A percentile compares a stretch with the other conserved stretches of the same genome.
These are phyloP conservation scores for Fusarium avenaceum DNA, from an alignment of 2,329 filamentous ascomycete genomes.

Conservation along the genomic window DNA sequence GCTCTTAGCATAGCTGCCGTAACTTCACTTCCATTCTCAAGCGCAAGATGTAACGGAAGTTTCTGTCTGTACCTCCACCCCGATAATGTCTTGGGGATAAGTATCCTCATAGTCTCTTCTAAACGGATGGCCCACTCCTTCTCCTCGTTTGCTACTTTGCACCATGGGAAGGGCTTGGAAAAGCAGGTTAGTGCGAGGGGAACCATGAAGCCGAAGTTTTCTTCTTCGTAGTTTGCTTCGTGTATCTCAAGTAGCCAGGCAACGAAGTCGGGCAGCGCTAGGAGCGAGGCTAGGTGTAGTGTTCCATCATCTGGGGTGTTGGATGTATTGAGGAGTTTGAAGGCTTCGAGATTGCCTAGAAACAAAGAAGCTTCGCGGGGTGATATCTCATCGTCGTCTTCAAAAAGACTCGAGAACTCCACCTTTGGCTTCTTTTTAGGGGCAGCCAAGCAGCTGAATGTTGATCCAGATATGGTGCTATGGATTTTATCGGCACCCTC, in stretches of 20 bases:
- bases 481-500: not conserved
- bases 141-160: slow-evolving; percentile 25
- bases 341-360: slow-evolving; percentile 20
- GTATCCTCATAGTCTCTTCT: slow-evolving; percentile 19
- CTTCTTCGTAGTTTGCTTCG: slow-evolving; percentile 25
- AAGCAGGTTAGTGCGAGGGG: slow-evolving; percentile 12
- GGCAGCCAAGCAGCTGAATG: slow-evolving; percentile 16
- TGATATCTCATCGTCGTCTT: slow-evolving; percentile 25
- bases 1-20: slow-evolving; percentile 18
- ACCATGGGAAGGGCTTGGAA: slow-evolving; percentile 21
- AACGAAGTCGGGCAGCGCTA: slow-evolving; percentile 17
- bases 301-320: slow-evolving; percentile 10
- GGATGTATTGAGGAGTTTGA: not conserved
- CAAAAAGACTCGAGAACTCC: slow-evolving; percentile 21
- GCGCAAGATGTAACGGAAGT: slow-evolving; percentile 14
- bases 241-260: slow-evolving; percentile 18
- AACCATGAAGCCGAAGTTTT: slow-evolving; percentile 33
- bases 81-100: slow-evolving; percentile 5
- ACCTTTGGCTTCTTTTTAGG: slow-evolving; percentile 8
- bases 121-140: slow-evolving; percentile 8
- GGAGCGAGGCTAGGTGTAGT: slow-evolving; percentile 20
- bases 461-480: slow-evolving; percentile 23
- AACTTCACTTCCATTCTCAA: slow-evolving; percentile 18
- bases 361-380: slow-evolving; percentile 23
- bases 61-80: slow-evolving; percentile 22